Conservation (phyloP, 257 asterid genomes). For the Solanum clarkiae region DNA sequence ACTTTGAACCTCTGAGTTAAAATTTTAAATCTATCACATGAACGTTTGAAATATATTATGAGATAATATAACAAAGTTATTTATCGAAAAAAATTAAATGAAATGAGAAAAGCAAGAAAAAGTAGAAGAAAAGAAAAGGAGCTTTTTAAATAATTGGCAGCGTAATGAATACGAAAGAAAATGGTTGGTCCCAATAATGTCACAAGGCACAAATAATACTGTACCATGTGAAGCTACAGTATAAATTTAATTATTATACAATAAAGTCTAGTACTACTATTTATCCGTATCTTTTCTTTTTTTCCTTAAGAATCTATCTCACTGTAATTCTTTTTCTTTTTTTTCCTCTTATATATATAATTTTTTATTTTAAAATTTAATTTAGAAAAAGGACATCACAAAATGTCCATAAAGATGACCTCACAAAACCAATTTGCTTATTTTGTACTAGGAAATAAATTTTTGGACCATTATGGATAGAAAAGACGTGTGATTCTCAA, state of each 20-base stretch:
- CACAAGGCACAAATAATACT: slow-evolving; percentile 1
- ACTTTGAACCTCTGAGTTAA: too few relatives aligned
- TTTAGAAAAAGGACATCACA: neutral
- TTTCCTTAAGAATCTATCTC: slow-evolving; percentile 16
- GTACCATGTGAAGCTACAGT: slow-evolving; percentile 28
- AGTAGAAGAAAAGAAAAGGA: slow-evolving; percentile 8
- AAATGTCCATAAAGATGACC: neutral
- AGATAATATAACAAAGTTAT: too few relatives aligned
- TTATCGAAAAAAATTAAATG: too few relatives aligned
- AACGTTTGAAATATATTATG: too few relatives aligned
- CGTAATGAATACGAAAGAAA: slow-evolving; percentile 4
- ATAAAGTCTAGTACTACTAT: neutral
- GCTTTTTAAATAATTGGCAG: slow-evolving; percentile 10
- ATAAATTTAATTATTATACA: neutral
- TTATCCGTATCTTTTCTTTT: neutral
- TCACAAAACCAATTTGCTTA: neutral
- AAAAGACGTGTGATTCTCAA: neutral
- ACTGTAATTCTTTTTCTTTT: slow-evolving; percentile 1
- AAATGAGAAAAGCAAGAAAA: neutral
- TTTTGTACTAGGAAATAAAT: neutral
- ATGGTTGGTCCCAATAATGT: slow-evolving; percentile 15
- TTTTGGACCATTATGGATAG: neutral
- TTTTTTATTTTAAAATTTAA: neutral
- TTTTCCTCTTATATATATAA: neutral
- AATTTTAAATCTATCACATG: too few relatives aligned